phyloP scores from a whole-genome alignment of 2,329 filamentous ascomycete species.

The Aureobasidium sp. region DNA sequence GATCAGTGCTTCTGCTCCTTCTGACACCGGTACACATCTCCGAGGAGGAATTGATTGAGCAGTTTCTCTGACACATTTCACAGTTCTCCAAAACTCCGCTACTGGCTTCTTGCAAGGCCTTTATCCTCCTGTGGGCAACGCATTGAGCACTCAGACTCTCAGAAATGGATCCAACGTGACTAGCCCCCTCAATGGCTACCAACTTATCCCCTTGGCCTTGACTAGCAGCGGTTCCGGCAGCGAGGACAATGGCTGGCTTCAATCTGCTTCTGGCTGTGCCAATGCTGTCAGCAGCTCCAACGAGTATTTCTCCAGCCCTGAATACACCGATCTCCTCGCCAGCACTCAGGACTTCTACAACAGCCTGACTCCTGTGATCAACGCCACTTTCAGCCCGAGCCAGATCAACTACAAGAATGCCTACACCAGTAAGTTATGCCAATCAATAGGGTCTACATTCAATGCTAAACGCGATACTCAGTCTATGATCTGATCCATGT shows the following conservation, averaged over 20 bases:
- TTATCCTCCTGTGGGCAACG: constrained; percentile 64
- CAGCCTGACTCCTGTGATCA: constrained; percentile 43
- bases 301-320: constrained; percentile 44
- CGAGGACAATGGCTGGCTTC: constrained; percentile 44
- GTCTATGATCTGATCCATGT: constrained; percentile 57
- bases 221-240: constrained; percentile 43
- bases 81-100: constrained; percentile 71
- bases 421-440: constrained; percentile 48
- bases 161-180: constrained; percentile 60
- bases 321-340: constrained; percentile 40
- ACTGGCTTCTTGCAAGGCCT: constrained; percentile 74
- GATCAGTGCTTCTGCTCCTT: constrained; percentile 61
- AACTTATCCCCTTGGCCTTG: constrained; percentile 67
- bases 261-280: constrained; percentile 47
- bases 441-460: background rate
- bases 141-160: constrained; percentile 48
- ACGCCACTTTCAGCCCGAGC: constrained; percentile 39
- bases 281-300: constrained; percentile 50
- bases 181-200: constrained; percentile 68
- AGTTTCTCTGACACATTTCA: background rate
- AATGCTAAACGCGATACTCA: constrained; percentile 14
- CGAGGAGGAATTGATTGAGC: background rate
- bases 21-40: constrained; percentile 38
- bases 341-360: constrained; percentile 47
- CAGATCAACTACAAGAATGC: constrained; percentile 52